Base-by-base conservation (phyloP, 768 basidiomycete species). In the Auricularia cornea region DNA sequence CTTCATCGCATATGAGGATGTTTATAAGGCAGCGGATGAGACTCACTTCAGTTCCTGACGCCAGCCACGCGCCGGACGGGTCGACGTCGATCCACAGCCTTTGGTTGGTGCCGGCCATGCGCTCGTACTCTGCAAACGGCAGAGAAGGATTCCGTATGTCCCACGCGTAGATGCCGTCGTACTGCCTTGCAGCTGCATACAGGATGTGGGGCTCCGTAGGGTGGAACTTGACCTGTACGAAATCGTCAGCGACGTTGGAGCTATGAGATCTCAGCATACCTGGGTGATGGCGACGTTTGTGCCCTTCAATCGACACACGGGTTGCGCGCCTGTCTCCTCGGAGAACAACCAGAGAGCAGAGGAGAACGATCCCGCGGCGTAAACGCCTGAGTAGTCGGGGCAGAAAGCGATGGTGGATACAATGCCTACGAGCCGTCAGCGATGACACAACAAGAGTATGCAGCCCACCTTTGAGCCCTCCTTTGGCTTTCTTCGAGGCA, bases 381-480 rank as follows among this genome's bases (percentile, higher is more conserved):
- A 94, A 16, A 87, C 75, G 44, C 85, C 85, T 0, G 77, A 75
- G 35, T 81, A 77, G 54, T 84, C 84, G 0, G 86, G 80, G 20
- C 84, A 86, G 72, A 97, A 94, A 0, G 90, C 84, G 3, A 98
- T 75, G 1, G 92, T 76, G 3, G 94, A 94, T 51, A 98, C 81
- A 64, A 98, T 92, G 1, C 95, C 94, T 23, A 30, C 61, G 59
- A 26, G 38, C 31, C 28, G 23, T 40, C 44, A 66, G 30, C 56
- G 62, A 3, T 44, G 29, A 57, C 18, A 41, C 10, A 20, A 10
- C 29, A 16, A 61, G n/a, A 44, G n/a, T 54, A 32, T 16, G 56
- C 29, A 20, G 59, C 68, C 2, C 65, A 88, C 94, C 95, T 81
- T 94, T 96, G 54, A 97, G 79, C 0, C 94, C 95, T 60, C 90